These are phyloP conservation scores for Ogataea haglerorum DNA, from an alignment of 805 yeast genomes.

Conservation along the genomic window DNA sequence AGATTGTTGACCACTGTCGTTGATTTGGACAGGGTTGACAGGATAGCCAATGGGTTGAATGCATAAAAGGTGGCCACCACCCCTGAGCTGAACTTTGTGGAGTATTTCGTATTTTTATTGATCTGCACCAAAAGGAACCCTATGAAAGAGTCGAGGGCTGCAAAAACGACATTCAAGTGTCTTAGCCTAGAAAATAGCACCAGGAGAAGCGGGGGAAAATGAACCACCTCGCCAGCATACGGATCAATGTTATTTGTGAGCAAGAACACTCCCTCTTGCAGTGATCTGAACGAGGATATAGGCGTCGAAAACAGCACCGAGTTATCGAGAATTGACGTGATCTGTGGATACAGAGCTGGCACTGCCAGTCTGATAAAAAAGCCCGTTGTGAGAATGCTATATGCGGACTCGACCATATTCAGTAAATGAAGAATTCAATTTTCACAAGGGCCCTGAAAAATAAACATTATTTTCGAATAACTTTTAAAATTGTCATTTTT, in stretches of 20 bases:
- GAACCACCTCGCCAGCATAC: slow-evolving; percentile 78
- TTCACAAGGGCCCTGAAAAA: background rate
- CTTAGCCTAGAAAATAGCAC: slow-evolving; percentile 42
- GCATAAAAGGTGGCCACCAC: slow-evolving; percentile 51
- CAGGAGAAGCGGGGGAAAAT: slow-evolving; percentile 78
- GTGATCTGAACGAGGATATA: slow-evolving; percentile 59
- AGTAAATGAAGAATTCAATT: background rate
- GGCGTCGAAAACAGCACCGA: slow-evolving; percentile 72
- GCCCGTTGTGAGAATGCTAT: slow-evolving; percentile 21
- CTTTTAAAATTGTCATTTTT: slow-evolving; percentile 8
- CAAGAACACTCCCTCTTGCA: slow-evolving; percentile 67
- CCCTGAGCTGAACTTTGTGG: slow-evolving; percentile 16
- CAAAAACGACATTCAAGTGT: slow-evolving; percentile 43
- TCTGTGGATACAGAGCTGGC: slow-evolving; percentile 29
- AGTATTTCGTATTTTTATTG: slow-evolving; percentile 37
- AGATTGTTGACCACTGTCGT: slow-evolving; percentile 59
- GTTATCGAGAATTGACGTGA: slow-evolving; percentile 38
- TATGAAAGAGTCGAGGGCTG: slow-evolving; percentile 55
- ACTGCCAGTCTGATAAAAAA: slow-evolving; percentile 24
- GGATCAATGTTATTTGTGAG: slow-evolving; percentile 54
- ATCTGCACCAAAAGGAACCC: slow-evolving; percentile 52
- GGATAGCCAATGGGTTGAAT: slow-evolving; percentile 75
- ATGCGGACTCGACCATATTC: background rate
- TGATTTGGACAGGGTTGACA: slow-evolving; percentile 67
- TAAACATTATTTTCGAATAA: background rate